Percentiles rank a stretch among this genome's conserved stretches.
Evolutionary conservation across 1,284 basidiomycete species (phyloP).

Genomic region (Gomphus sp.): DNA sequence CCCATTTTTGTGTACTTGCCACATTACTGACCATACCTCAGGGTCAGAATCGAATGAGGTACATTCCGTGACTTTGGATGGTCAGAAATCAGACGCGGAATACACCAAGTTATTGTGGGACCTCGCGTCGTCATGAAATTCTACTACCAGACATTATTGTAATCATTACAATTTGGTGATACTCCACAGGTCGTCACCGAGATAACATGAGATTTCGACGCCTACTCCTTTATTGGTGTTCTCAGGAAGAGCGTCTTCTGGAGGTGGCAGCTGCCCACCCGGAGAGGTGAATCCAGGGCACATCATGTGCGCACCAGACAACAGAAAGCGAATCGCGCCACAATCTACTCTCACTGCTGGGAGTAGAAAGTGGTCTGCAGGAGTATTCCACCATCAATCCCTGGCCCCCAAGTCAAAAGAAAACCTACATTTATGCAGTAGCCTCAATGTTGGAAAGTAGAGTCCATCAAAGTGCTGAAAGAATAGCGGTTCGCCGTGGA

Average conservation of each 20-base stretch:
- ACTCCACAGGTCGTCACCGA: slow-evolving; percentile 90
- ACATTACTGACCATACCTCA: background rate
- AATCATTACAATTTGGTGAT: slow-evolving; percentile 56
- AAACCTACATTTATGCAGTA: slow-evolving; percentile 84
- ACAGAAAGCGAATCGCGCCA: slow-evolving; percentile 95
- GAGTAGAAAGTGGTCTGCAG: slow-evolving; percentile 81
- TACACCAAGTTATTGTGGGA: slow-evolving; percentile 16
- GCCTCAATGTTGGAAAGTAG: slow-evolving; percentile 78
- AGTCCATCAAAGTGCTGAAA: slow-evolving; percentile 98
- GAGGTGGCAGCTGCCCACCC: slow-evolving; percentile 81
- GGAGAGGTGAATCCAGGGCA: slow-evolving; percentile 91
- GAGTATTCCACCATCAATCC: slow-evolving; percentile 1
- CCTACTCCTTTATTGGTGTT: slow-evolving; percentile 84
- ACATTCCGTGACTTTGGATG: slow-evolving; percentile 28
- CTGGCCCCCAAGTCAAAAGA: no score
- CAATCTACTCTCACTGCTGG: slow-evolving; percentile 89
- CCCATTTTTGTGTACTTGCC: background rate
- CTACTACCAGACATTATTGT: slow-evolving; percentile 22
- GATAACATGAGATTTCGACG: slow-evolving; percentile 78
- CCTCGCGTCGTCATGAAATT: slow-evolving; percentile 23
- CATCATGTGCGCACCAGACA: slow-evolving; percentile 94
- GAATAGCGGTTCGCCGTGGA: slow-evolving; percentile 82
- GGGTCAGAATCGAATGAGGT: slow-evolving; percentile 18
- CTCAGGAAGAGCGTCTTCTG: slow-evolving; percentile 57
- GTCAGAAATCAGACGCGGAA: slow-evolving; percentile 20